These are phyloP conservation scores for Linnemannia elongata DNA, from an alignment of 192 early-diverging fungal genomes.

Conservation along the genomic window DNA sequence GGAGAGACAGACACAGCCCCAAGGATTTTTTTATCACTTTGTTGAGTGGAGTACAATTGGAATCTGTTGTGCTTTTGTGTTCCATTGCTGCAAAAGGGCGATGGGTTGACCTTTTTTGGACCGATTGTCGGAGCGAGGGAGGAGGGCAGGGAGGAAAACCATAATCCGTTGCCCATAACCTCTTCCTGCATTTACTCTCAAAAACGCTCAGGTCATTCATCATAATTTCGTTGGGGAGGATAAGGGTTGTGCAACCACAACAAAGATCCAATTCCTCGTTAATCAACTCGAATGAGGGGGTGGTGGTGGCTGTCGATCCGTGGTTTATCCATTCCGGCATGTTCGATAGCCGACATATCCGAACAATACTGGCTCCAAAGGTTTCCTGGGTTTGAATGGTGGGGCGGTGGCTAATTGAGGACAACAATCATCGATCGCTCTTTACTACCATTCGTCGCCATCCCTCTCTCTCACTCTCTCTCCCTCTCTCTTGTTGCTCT, in stretches of 20 bases:
- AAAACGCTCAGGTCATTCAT: too few species aligned
- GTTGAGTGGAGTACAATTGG: background rate
- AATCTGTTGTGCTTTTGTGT: background rate
- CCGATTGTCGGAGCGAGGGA: background rate
- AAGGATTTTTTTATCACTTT: background rate
- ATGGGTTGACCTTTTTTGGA: slow-evolving; percentile 30
- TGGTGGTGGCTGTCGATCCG: background rate
- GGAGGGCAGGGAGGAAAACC: too few species aligned
- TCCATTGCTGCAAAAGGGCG: too few species aligned
- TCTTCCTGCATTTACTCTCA: too few species aligned
- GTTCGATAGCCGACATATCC: background rate
- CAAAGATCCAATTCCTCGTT: too few species aligned
- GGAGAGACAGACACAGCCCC: background rate
- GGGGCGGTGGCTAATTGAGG: background rate
- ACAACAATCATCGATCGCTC: background rate
- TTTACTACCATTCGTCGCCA: slow-evolving; percentile 1
- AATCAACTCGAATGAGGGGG: too few species aligned
- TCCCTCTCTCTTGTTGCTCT: background rate
- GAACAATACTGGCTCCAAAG: background rate
- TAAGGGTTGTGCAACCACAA: too few species aligned
- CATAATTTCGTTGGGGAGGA: too few species aligned
- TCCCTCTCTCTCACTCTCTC: background rate
- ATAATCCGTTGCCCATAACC: too few species aligned
- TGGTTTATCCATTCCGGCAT: slow-evolving; percentile 9
- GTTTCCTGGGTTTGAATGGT: slow-evolving; percentile 7